These are phyloP conservation scores for Kitagawia praeruptora DNA, from an alignment of 129 eudicot genomes.

Conservation along the genomic window DNA sequence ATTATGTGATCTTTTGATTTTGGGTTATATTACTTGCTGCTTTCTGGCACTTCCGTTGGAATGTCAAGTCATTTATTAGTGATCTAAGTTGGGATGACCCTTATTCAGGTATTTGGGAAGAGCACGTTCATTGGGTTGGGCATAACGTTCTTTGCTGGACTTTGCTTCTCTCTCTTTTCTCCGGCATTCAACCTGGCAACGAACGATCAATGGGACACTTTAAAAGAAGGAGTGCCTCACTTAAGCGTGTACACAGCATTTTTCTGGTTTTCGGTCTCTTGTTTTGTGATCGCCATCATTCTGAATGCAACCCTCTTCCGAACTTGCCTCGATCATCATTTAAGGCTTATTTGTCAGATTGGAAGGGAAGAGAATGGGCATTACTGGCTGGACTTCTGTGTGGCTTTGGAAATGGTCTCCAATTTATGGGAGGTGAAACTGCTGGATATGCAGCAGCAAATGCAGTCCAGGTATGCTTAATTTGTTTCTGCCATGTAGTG, in stretches of 20 bases:
- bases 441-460: slow-evolving; percentile 98
- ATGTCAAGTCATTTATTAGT: not conserved
- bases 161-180: slow-evolving; percentile 69
- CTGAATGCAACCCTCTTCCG: slow-evolving; percentile 53
- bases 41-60: not conserved
- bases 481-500: not conserved
- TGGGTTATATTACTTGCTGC: not conserved
- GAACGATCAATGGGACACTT: slow-evolving; percentile 71
- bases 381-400: slow-evolving; percentile 78
- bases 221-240: slow-evolving; percentile 64
- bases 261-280: slow-evolving; percentile 79
- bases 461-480: slow-evolving; percentile 64
- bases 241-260: slow-evolving; percentile 80
- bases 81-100: not conserved
- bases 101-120: slow-evolving; percentile 63
- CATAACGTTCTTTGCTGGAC: slow-evolving; percentile 69
- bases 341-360: slow-evolving; percentile 38
- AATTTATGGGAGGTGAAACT: slow-evolving; percentile 89
- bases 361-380: slow-evolving; percentile 91
- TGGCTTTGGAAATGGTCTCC: slow-evolving; percentile 91
- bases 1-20: not conserved
- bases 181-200: slow-evolving; percentile 86
- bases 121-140: slow-evolving; percentile 51
- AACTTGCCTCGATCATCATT: slow-evolving; percentile 52
- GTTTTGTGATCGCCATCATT: slow-evolving; percentile 54